phyloP scores from a whole-genome alignment of 2,329 filamentous ascomycete genomes.

The Fusarium sp. region DNA sequence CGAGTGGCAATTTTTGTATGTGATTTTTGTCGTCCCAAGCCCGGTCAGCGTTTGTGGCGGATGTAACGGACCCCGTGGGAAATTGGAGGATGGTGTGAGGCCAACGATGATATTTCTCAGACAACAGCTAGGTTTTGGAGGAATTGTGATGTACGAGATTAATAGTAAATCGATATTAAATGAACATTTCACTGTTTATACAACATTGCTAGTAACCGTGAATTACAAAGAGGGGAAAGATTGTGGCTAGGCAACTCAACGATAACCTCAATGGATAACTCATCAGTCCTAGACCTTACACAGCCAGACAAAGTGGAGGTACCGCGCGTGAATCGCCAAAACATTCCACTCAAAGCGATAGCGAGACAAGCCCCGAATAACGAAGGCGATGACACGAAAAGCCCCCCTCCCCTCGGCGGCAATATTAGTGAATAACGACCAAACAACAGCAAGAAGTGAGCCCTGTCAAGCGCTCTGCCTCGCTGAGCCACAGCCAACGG shows the following conservation, averaged over 20 bases:
- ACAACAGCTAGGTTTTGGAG: not conserved
- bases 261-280: slow-evolving; percentile 5
- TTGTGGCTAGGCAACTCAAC: slow-evolving; percentile 20
- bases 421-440: slow-evolving; percentile 27
- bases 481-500: slow-evolving; percentile 35
- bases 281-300: slow-evolving; percentile 13
- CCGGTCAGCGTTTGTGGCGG: slow-evolving; percentile 36
- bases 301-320: slow-evolving; percentile 11
- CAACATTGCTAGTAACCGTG: slow-evolving; percentile 3
- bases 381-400: slow-evolving; percentile 17
- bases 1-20: slow-evolving; percentile 42
- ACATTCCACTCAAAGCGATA: not conserved
- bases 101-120: slow-evolving; percentile 17
- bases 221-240: slow-evolving; percentile 3
- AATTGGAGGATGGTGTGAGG: slow-evolving; percentile 30
- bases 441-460: slow-evolving; percentile 22
- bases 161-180: not conserved
- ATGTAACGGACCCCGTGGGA: slow-evolving; percentile 21
- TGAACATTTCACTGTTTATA: slow-evolving; percentile 31
- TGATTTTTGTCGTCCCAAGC: slow-evolving; percentile 33
- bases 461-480: slow-evolving; percentile 33
- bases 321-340: slow-evolving; percentile 8
- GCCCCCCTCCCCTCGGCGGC: slow-evolving; percentile 25
- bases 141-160: not conserved
- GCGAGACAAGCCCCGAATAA: slow-evolving; percentile 31